A percentile compares a stretch with the other conserved stretches of the same genome.
Evolutionary conservation across 2,329 filamentous ascomycete species (phyloP).

Genomic region (Colletotrichum orbiculare): DNA sequence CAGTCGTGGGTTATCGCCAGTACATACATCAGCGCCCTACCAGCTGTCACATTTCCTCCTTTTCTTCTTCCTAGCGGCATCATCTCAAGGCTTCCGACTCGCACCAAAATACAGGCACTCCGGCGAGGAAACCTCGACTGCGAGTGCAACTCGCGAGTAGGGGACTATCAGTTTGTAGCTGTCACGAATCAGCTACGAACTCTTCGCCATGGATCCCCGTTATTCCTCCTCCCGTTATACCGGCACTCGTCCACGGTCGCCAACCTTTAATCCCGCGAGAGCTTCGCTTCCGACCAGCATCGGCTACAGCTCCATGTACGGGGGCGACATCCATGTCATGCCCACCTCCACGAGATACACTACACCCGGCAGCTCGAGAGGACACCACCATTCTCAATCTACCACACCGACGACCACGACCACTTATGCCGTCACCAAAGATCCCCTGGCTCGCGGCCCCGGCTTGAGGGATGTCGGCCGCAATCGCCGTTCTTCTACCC

Average conservation of each 20-base stretch:
- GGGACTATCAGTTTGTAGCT: not conserved
- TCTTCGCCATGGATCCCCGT: conserved; percentile 38
- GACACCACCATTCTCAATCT: conserved; percentile 33
- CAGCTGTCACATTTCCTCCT: conserved; percentile 7
- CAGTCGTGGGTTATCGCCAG: conserved; percentile 19
- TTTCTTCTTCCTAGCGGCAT: conserved; percentile 9
- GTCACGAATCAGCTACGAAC: conserved; percentile 14
- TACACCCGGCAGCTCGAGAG: conserved; percentile 29
- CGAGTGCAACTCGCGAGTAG: no score
- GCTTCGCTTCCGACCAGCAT: conserved; percentile 64
- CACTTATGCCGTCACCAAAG: conserved; percentile 67
- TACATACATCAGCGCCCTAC: conserved; percentile 20
- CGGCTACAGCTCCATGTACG: conserved; percentile 61
- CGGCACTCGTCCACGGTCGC: conserved; percentile 48
- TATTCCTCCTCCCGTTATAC: conserved; percentile 37
- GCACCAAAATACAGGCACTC: conserved; percentile 1
- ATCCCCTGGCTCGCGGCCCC: conserved; percentile 59
- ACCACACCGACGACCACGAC: conserved; percentile 52
- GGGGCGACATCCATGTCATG: conserved; percentile 65
- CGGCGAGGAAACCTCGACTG: not conserved
- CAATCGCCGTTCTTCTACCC: conserved; percentile 60
- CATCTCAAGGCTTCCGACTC: conserved; percentile 1
- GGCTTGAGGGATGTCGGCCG: conserved; percentile 61
- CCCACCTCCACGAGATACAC: conserved; percentile 53
- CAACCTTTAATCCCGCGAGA: conserved; percentile 61